Conservation (phyloP, 139 green algal species). For the Chlamydomonas sp. region DNA sequence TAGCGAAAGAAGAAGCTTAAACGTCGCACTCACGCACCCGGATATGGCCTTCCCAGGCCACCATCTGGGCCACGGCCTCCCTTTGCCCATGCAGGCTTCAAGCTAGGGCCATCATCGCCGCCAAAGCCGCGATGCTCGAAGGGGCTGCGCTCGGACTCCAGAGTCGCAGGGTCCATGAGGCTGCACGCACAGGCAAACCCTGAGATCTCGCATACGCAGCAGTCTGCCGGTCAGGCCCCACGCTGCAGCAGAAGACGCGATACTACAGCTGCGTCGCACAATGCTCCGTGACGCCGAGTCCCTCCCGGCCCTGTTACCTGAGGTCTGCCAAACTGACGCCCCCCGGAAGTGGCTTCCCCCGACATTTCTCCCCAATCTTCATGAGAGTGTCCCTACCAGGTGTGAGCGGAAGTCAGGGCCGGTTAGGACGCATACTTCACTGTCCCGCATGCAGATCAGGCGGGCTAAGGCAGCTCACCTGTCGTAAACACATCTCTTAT, state of each 20-base stretch:
- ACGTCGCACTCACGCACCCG: neutral
- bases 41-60: neutral
- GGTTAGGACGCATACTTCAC: neutral
- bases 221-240: too few species aligned
- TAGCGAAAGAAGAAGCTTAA: neutral
- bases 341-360: constrained; percentile 14
- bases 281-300: too few species aligned
- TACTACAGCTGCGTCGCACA: too few species aligned
- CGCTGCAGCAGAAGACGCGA: too few species aligned
- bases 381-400: constrained; percentile 1
- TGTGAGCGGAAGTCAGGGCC: too few species aligned
- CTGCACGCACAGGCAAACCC: neutral
- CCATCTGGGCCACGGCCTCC: neutral
- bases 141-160: neutral
- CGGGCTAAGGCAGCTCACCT: too few species aligned
- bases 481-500: too few species aligned
- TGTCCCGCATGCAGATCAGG: too few species aligned
- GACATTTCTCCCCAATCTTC: constrained; percentile 13
- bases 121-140: constrained; percentile 17
- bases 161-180: constrained; percentile 32
- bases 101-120: constrained; percentile 17
- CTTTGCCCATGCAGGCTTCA: constrained; percentile 31
- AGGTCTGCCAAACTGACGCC: constrained; percentile 26
- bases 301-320: neutral
- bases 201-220: neutral